Evolutionary conservation across 139 green algal species (phyloP).

Genomic region (Micractinium conductrix): DNA sequence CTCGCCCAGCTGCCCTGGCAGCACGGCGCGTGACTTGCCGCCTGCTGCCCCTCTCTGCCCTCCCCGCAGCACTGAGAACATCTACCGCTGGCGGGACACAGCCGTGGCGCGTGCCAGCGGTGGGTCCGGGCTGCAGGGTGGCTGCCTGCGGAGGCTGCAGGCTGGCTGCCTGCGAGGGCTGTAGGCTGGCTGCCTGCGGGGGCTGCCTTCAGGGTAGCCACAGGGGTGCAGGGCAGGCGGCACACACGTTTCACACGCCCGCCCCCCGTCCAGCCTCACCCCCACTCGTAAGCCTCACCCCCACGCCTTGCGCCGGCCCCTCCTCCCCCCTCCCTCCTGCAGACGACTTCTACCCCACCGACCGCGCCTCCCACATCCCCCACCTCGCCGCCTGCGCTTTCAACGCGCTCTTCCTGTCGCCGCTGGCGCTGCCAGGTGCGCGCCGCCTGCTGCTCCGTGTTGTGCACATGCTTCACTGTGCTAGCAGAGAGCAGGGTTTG

Average conservation of each 20-base stretch:
- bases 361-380: conserved; percentile 78
- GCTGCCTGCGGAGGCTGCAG: too few species aligned
- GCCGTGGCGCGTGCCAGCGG: conserved; percentile 40
- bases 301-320: too few species aligned
- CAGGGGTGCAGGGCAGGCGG: background rate
- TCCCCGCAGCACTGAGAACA: conserved; percentile 74
- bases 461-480: too few species aligned
- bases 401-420: conserved; percentile 83
- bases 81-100: conserved; percentile 62
- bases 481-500: too few species aligned
- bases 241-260: too few species aligned
- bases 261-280: too few species aligned
- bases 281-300: too few species aligned
- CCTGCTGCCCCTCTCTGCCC: background rate
- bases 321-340: background rate
- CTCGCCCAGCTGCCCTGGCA: too few species aligned
- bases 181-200: too few species aligned
- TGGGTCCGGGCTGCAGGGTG: background rate
- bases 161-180: too few species aligned
- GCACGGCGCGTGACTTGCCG: background rate
- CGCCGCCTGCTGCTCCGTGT: background rate
- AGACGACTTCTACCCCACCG: conserved; percentile 89
- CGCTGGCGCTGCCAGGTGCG: conserved; percentile 55
- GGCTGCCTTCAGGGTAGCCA: background rate
- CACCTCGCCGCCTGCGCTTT: conserved; percentile 93